These are phyloP conservation scores for Sparassis latifolia DNA, from an alignment of 1,284 basidiomycete genomes.

Conservation along the genomic window DNA sequence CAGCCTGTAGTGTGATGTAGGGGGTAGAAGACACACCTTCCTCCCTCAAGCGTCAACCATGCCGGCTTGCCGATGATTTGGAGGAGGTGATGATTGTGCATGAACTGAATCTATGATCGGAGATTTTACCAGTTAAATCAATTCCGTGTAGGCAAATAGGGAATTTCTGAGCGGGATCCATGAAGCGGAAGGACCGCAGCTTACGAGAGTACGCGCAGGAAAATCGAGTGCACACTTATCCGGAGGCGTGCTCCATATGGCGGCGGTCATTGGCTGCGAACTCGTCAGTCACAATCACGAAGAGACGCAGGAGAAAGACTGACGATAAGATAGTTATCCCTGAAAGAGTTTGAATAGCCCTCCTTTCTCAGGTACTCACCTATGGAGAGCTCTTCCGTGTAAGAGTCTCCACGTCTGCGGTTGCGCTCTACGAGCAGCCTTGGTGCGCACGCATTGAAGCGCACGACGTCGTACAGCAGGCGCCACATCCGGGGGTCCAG, in stretches of 20 bases:
- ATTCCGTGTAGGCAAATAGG: neutral
- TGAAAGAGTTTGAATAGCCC: conserved; percentile 64
- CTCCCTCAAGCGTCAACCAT: conserved; percentile 74
- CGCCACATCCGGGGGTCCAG: conserved; percentile 69
- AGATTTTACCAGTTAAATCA: neutral
- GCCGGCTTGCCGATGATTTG: conserved; percentile 70
- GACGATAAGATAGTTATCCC: conserved; percentile 77
- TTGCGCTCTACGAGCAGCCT: conserved; percentile 28
- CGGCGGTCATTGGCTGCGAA: conserved; percentile 70
- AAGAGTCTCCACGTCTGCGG: conserved; percentile 6
- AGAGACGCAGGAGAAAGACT: conserved; percentile 19
- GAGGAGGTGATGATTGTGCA: conserved; percentile 77
- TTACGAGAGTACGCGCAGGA: conserved; percentile 64
- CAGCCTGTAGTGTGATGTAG: neutral
- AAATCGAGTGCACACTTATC: conserved; percentile 68
- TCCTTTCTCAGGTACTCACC: conserved; percentile 65
- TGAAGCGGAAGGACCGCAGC: conserved; percentile 4
- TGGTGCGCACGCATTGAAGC: conserved; percentile 70
- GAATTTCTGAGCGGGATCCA: neutral
- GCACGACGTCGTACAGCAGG: conserved; percentile 70
- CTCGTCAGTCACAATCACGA: neutral
- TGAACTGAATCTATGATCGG: conserved; percentile 48
- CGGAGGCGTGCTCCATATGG: conserved; percentile 78
- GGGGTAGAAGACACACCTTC: conserved; percentile 39
- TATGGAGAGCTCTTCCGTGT: conserved; percentile 45